phyloP scores from a whole-genome alignment of 352 stramenopile species.

The Pythium dissotocum region DNA sequence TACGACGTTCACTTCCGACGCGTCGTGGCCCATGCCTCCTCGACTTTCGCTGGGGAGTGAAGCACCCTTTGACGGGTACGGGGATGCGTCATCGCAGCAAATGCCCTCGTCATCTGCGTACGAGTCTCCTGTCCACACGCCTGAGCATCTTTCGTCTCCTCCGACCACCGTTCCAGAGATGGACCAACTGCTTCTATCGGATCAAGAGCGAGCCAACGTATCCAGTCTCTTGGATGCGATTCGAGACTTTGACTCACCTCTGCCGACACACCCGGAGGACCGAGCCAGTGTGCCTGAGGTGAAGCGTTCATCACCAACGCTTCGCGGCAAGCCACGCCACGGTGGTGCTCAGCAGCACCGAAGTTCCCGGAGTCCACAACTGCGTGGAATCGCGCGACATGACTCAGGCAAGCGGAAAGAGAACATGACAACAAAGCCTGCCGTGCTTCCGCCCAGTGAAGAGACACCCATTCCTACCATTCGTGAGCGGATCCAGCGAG shows the following conservation, averaged over 20 bases:
- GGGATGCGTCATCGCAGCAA: conserved; percentile 1
- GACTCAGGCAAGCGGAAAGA: conserved; percentile 21
- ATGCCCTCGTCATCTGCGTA: not conserved
- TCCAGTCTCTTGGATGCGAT: conserved; percentile 70
- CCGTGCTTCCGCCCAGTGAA: not conserved
- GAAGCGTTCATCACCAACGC: conserved; percentile 12
- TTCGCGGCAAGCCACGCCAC: conserved; percentile 13
- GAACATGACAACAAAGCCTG: not conserved
- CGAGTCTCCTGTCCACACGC: not conserved
- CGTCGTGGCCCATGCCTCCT: conserved; percentile 39
- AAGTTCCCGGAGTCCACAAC: conserved; percentile 14
- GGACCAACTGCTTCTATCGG: conserved; percentile 49
- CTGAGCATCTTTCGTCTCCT: not conserved
- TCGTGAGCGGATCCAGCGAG: conserved; percentile 27
- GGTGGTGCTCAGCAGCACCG: conserved; percentile 13
- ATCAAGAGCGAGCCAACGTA: conserved; percentile 63
- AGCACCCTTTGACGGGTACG: conserved; percentile 25
- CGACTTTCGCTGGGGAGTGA: conserved; percentile 23
- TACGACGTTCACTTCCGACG: conserved; percentile 44
- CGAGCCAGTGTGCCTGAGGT: not conserved
- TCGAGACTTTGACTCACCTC: conserved; percentile 60
- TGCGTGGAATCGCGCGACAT: conserved; percentile 20
- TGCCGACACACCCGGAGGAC: conserved; percentile 11
- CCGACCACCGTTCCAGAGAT: conserved; percentile 8
- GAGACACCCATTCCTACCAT: conserved; percentile 4